Conservation (phyloP, 2,329 filamentous ascomycete genomes). For the Colletotrichum sp. region DNA sequence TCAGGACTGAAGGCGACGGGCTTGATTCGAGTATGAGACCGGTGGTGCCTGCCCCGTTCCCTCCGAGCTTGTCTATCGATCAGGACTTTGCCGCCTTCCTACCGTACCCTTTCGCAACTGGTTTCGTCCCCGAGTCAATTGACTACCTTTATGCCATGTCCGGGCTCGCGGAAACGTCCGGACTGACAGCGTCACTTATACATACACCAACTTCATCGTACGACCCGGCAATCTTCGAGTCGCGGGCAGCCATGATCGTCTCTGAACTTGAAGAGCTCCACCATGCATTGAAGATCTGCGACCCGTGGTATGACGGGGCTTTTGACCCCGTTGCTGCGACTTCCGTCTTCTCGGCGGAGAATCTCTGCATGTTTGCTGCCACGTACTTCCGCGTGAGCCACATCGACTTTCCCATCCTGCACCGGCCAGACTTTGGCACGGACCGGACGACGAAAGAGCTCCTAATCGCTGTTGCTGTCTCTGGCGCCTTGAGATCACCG, state of each 20-base stretch:
- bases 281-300: conserved; percentile 8
- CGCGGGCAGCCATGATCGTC: not conserved
- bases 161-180: not conserved
- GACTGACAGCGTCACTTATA: not conserved
- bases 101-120: not conserved
- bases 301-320: conserved; percentile 16
- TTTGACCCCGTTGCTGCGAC: conserved; percentile 20
- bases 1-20: conserved; percentile 11
- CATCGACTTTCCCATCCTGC: conserved; percentile 30
- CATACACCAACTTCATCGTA: not conserved
- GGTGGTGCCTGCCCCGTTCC: not conserved
- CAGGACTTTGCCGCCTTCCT: conserved; percentile 10
- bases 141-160: not conserved
- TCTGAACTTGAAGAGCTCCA: not conserved
- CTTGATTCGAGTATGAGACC: not conserved
- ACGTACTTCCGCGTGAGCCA: conserved; percentile 31
- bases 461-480: conserved; percentile 23
- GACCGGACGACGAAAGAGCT: conserved; percentile 16
- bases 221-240: not conserved
- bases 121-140: not conserved
- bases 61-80: not conserved
- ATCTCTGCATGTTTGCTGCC: conserved; percentile 23
- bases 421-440: conserved; percentile 27
- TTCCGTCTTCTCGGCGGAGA: conserved; percentile 24
- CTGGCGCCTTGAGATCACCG: conserved; percentile 21